Base-by-base conservation (phyloP, 768 basidiomycete genomes). In the Sarcodon sp. region DNA sequence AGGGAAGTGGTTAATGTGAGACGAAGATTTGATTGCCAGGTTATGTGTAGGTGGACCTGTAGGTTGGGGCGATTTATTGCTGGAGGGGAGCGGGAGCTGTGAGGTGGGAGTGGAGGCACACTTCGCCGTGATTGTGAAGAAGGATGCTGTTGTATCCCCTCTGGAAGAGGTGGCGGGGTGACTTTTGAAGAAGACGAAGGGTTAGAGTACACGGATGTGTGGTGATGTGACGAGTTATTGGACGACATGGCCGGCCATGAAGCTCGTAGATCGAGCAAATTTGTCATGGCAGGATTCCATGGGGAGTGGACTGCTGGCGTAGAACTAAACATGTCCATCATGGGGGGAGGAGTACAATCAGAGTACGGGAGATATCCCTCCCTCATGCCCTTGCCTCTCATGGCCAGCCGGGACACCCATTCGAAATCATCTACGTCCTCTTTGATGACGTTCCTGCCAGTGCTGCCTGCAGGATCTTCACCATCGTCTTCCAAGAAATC, bases 1-100 rank as follows among this genome's bases (percentile, higher is more conserved):
- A 98, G 74, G 7, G 90, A 93, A 0, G 96, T 98, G 32, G 87
- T 81, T 48, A 99, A 73, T 7, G 87, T 87, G 55, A 99, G 71
- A 12, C 87, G 83, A 7, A 98, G 71, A 62, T 96, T 82, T 8
- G 93, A 89, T 46, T 82, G 76, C 80, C 94, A 94, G 33, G 77
- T 73, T 39, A 97, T 67, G 56, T 82, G 79, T 0, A 99, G 69
- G 60, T 97, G 92, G 3, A 96, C 64, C 60, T 99, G 96, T 31
- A 98, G 69, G 60, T 93, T 86, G 1, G 87, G 79, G 43, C 71
- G 66, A n/a, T n/a, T n/a, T 64, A 68, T 60, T 59, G 56, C 57
- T 48, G 63, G 32, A 60, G 61, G 38, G 52, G 58, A 58, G 53
- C 38, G 64, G 59, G 53, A 56, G 51, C 37, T 36, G 33, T 31